phyloP scores from a whole-genome alignment of 164 flowering plant genomes.

The Chimonanthus salicifolius region DNA sequence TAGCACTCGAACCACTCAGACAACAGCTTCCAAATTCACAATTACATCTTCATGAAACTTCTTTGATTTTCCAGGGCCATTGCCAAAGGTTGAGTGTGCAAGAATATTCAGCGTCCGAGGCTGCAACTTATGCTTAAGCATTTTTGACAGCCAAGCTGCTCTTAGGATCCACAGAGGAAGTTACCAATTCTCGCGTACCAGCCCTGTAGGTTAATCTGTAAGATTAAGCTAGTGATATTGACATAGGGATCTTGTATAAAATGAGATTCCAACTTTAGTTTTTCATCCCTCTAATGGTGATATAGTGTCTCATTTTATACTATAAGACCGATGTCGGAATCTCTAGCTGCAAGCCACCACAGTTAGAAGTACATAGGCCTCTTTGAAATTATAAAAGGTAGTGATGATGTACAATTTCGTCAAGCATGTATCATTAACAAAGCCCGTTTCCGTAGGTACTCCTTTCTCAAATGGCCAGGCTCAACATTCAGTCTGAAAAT shows the following conservation, averaged over 20 bases:
- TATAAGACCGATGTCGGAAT: too few species aligned
- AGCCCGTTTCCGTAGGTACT: conserved; percentile 18
- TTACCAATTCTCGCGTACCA: conserved; percentile 52
- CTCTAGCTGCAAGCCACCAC: not conserved
- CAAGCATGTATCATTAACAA: not conserved
- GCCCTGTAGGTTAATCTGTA: conserved; percentile 18
- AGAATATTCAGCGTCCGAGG: conserved; percentile 58
- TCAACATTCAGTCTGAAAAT: conserved; percentile 42
- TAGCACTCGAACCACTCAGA: not conserved
- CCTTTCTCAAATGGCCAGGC: conserved; percentile 41
- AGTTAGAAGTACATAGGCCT: not conserved
- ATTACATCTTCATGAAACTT: not conserved
- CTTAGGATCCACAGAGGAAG: conserved; percentile 49
- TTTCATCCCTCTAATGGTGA: too few species aligned
- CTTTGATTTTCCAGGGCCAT: conserved; percentile 45
- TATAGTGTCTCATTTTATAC: too few species aligned
- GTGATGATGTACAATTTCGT: not conserved
- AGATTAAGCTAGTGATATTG: not conserved
- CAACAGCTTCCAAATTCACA: not conserved
- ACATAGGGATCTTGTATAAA: too few species aligned
- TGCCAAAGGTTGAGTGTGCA: conserved; percentile 83
- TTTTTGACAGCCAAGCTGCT: conserved; percentile 52
- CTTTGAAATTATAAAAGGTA: not conserved
- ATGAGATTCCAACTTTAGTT: too few species aligned
- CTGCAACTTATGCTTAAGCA: conserved; percentile 64